These are phyloP conservation scores for Hymenoscyphus occultus DNA, from an alignment of 2,329 filamentous ascomycete species.

Conservation along the genomic window DNA sequence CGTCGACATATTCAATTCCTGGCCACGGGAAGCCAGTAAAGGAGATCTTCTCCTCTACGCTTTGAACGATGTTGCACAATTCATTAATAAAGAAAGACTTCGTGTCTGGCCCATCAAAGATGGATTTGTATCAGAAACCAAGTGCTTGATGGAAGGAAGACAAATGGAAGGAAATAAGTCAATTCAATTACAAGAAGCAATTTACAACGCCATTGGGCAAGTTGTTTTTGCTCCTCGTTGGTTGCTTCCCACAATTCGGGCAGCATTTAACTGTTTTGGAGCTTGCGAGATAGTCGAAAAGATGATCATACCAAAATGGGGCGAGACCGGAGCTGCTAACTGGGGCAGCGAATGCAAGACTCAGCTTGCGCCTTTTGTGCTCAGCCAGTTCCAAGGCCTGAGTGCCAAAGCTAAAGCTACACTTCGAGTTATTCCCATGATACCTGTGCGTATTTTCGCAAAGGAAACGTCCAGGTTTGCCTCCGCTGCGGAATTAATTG, in stretches of 20 bases:
- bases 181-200: neutral
- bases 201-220: neutral
- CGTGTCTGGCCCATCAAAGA: conserved; percentile 20
- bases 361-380: conserved; percentile 20
- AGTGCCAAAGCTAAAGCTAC: conserved; percentile 4
- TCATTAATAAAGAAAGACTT: conserved; percentile 21
- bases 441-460: conserved; percentile 23
- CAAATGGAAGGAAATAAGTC: too few species aligned
- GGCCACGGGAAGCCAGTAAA: conserved; percentile 21
- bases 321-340: neutral
- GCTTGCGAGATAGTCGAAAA: conserved; percentile 17
- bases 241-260: neutral
- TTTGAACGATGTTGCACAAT: conserved; percentile 18
- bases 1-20: conserved; percentile 20
- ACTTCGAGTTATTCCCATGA: conserved; percentile 24
- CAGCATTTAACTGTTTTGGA: neutral
- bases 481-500: conserved; percentile 23
- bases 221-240: neutral
- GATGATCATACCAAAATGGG: conserved; percentile 28
- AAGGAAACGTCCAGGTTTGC: conserved; percentile 20
- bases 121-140: neutral
- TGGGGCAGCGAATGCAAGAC: conserved; percentile 19
- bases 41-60: conserved; percentile 15
- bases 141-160: neutral
- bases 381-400: conserved; percentile 20